Base-by-base conservation (phyloP, 306 rosid species). In the Cicer arietinum region DNA sequence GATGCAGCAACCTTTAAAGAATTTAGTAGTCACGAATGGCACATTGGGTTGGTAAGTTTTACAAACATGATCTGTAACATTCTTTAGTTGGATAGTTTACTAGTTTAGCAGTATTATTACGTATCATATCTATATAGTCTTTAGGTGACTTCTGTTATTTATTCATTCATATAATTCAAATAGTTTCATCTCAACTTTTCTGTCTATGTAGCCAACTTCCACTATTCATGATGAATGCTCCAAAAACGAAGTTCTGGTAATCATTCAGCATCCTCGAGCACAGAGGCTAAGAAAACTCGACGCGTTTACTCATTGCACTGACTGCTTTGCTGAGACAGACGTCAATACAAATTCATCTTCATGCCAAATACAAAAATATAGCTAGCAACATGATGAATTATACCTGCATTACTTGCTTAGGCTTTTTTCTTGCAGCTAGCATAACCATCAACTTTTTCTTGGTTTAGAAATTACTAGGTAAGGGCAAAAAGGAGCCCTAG, bases 1-100 rank as follows among this genome's bases (percentile, higher is more conserved):
- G 95, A 94, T 83, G 95, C 96, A 58, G 86, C 90, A 14, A 89
- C 96, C 20, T 94, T 92, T 78, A 94, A 83, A 84, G 93, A 90
- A 77, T 87, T 94, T 40, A 84, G 89, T 8, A 71, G 85, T 42
- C 89, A 81, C 52, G 90, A 85, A 80, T 92, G 99, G 96, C 93
- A 94, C 83, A 90, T 94, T 68, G 97, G 97, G 40, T 89, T 94
- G 92, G 97, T 94, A 84, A 84, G 91, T 79, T 69, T 43, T 47
- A 40, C 57, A 56, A 71, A 54, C 76, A 48, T 60, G 25, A 61
- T 7, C 39, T 10, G 0, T 59, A 65, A 64, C 22, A 18, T 73
- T 71, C 57, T 46, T 69, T 43, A 30, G 60, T 41, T 57, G 9
- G 9, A 30, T 58, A 48, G 39, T 51, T 56, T 56, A 42, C 52